Percentiles rank a stretch among this genome's conserved stretches.
Evolutionary conservation across 192 early-diverging fungal genomes (phyloP).

Genomic region (Neocallimastix lanati): DNA sequence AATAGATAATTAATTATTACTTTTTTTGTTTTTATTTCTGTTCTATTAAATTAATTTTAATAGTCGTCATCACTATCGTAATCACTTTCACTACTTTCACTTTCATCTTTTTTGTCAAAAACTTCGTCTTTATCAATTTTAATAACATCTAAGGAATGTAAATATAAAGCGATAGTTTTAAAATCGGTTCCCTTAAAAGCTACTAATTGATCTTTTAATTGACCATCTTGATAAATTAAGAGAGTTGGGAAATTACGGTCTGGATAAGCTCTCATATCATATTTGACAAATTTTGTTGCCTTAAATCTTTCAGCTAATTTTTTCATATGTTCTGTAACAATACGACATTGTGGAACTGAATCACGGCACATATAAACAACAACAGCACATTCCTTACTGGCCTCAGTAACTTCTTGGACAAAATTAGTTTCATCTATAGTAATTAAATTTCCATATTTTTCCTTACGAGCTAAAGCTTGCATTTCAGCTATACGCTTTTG

Average conservation of each 20-base stretch:
- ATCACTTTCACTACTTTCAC: not conserved
- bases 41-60: too few relatives aligned
- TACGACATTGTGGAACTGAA: constrained; percentile 63
- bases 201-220: constrained; percentile 67
- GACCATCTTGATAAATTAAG: constrained; percentile 77
- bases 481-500: constrained; percentile 67
- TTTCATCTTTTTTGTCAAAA: not conserved
- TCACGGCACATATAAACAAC: constrained; percentile 26
- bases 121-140: not conserved
- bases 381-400: constrained; percentile 59
- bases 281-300: constrained; percentile 85
- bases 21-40: too few relatives aligned
- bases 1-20: too few relatives aligned
- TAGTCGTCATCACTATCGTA: not conserved
- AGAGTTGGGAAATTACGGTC: constrained; percentile 74
- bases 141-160: not conserved
- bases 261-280: constrained; percentile 81
- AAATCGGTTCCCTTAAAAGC: constrained; percentile 2
- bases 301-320: constrained; percentile 55
- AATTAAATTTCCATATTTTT: constrained; percentile 59
- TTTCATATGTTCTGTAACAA: constrained; percentile 59
- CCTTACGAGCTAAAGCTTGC: constrained; percentile 40
- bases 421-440: constrained; percentile 92
- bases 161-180: not conserved
- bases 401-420: constrained; percentile 69